phyloP scores from a whole-genome alignment of 164 flowering plant species.

The Liriodendron chinense region DNA sequence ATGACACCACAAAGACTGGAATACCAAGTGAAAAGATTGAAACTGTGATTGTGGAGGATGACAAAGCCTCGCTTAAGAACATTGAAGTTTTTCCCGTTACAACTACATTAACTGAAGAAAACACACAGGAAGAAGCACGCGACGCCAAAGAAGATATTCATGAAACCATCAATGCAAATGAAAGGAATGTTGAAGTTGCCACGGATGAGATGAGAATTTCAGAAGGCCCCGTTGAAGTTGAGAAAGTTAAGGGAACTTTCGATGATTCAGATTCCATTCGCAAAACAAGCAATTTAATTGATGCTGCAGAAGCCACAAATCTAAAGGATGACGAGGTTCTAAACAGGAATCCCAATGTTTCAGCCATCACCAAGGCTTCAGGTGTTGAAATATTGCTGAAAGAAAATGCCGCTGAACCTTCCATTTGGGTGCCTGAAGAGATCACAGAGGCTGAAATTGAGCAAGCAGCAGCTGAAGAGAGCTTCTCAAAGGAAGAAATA shows the following conservation, averaged over 20 bases:
- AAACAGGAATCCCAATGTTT: not conserved
- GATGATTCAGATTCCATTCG: not conserved
- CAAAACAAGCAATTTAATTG: not conserved
- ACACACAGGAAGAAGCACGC: slow-evolving; percentile 6
- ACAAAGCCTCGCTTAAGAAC: not conserved
- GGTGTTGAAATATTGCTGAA: slow-evolving; percentile 12
- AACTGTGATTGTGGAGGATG: not conserved
- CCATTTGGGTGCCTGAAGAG: not conserved
- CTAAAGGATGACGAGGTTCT: slow-evolving; percentile 9
- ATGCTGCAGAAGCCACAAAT: slow-evolving; percentile 5
- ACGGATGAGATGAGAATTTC: slow-evolving; percentile 9
- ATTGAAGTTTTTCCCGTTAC: not conserved
- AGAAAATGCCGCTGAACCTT: not conserved
- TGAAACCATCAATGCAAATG: slow-evolving; percentile 8
- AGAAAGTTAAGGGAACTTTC: slow-evolving; percentile 10
- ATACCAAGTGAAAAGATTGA: slow-evolving; percentile 1
- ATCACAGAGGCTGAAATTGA: not conserved
- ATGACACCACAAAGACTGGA: not conserved
- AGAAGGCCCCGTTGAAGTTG: slow-evolving; percentile 16
- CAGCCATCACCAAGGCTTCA: slow-evolving; percentile 9
- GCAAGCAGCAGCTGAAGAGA: slow-evolving; percentile 13
- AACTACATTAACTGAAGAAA: slow-evolving; percentile 19
- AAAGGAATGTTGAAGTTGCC: slow-evolving; percentile 5
- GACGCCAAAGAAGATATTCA: slow-evolving; percentile 9
- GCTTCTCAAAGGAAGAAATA: not conserved